Evolutionary conservation across 2,329 filamentous ascomycete species (phyloP).

Genomic region (Chaetothyriales sp.): DNA sequence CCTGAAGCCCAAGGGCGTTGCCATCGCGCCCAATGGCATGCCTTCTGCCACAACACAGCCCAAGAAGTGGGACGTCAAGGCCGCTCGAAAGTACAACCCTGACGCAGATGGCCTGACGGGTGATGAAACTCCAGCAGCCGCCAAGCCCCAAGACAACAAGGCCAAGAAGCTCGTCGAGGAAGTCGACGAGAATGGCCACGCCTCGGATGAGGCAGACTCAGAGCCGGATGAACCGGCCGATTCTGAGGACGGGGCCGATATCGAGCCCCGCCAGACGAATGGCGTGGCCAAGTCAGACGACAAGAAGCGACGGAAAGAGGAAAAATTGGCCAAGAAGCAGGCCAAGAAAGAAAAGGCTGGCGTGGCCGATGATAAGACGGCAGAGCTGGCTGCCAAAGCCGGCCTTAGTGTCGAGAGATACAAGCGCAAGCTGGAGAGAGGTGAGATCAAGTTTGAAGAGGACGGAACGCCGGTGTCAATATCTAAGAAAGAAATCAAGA

Average conservation of each 20-base stretch:
- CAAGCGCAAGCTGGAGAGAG: conserved; percentile 63
- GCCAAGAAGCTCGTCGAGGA: conserved; percentile 33
- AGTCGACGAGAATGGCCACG: conserved; percentile 28
- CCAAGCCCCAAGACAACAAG: conserved; percentile 29
- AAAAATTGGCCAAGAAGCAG: conserved; percentile 21
- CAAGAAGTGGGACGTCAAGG: conserved; percentile 77
- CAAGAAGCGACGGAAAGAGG: conserved; percentile 29
- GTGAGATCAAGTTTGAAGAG: conserved; percentile 53
- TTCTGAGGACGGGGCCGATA: conserved; percentile 22
- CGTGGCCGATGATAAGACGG: conserved; percentile 30
- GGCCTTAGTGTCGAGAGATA: conserved; percentile 64
- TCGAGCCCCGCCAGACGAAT: conserved; percentile 18
- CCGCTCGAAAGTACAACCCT: conserved; percentile 84
- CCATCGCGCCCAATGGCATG: conserved; percentile 61
- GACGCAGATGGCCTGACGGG: conserved; percentile 76
- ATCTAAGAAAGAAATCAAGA: conserved; percentile 67
- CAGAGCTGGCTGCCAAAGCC: conserved; percentile 50
- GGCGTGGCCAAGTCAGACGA: conserved; percentile 20
- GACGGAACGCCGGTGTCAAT: conserved; percentile 54
- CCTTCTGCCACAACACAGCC: conserved; percentile 42
- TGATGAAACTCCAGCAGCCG: conserved; percentile 48
- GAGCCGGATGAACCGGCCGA: conserved; percentile 28
- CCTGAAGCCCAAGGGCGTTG: conserved; percentile 59
- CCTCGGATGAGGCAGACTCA: conserved; percentile 30
- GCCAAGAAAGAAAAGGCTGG: conserved; percentile 28